Evolutionary conservation across 1,284 basidiomycete species (phyloP), one percentile per base, ranked within the genome.

Genomic region (Golubevia pallescens): DNA sequence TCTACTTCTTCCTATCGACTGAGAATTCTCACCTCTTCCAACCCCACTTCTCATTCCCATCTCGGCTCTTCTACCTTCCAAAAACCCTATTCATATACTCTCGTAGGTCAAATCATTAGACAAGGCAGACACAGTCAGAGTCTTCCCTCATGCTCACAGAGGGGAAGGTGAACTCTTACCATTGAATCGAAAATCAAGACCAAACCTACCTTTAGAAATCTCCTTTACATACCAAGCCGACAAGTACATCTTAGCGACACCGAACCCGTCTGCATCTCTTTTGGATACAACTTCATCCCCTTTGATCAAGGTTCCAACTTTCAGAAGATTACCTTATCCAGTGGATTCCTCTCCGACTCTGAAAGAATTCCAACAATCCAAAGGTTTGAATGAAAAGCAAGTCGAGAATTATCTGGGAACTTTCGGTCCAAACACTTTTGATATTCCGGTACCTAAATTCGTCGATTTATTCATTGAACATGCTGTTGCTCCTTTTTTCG

Each of bases 401-500:
- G 73, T 79, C 48, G 63, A 68, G 48, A 66, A 70, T 1, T 74
- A 78, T 10, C 66, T 76, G 14, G 71, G 71, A 24, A 81, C 79
- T 7, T 85, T 77, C 58, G 82, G 82, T 61, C 72, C 70, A 48
- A 85, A 85, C 65, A 67, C 69, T 32, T 78, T 85, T 58, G 70
- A 83, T 62, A 85, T 85, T 48, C 82, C 82, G 54, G 71, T 67
- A 67, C 82, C 82, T 63, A 78, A 68, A 1, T 85, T 85, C 58
- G 57, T 76, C 57, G 81, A 80, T 21, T 78, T 85, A 62, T 85
- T 85, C 68, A 68, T 74, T 48, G 81, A 85, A 64, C 82, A 85
- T 65, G 82, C 82, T 14, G 82, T 85, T 51, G 82, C 82, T 13
- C 82, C 82, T 32, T 85, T 85, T 67, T 85, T 85, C 65, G 82